phyloP scores from a whole-genome alignment of 2,329 filamentous ascomycete species.

The Cladophialophora psammophila region DNA sequence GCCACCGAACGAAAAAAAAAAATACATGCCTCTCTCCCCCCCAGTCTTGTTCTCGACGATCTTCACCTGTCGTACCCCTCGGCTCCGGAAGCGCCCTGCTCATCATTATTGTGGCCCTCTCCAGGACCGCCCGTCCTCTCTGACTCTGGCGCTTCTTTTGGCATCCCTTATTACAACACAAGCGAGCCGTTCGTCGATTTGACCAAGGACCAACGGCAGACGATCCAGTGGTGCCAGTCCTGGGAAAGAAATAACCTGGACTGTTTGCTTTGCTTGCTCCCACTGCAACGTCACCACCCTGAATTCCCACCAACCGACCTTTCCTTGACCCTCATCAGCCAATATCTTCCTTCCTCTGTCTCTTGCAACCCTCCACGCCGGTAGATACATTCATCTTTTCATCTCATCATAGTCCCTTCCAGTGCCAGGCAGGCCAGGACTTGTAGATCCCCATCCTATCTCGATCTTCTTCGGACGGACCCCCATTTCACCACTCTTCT shows the following conservation, averaged over 20 bases:
- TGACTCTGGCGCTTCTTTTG: slow-evolving; percentile 18
- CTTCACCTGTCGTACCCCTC: slow-evolving; percentile 28
- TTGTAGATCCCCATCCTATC: slow-evolving; percentile 17
- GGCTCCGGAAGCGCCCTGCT: slow-evolving; percentile 31
- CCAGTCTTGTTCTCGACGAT: slow-evolving; percentile 24
- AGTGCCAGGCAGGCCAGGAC: neutral
- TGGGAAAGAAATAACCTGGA: slow-evolving; percentile 11
- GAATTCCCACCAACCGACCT: slow-evolving; percentile 21
- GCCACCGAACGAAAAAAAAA: neutral
- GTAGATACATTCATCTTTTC: slow-evolving; percentile 21
- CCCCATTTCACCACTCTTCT: neutral
- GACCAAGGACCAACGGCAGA: slow-evolving; percentile 17
- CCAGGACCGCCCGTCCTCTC: slow-evolving; percentile 18
- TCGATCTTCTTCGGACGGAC: slow-evolving; percentile 17
- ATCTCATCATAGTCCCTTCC: slow-evolving; percentile 11
- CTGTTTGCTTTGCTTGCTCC: slow-evolving; percentile 21
- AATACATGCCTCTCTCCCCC: neutral
- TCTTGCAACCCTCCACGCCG: slow-evolving; percentile 23
- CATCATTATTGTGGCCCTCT: slow-evolving; percentile 23
- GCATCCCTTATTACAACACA: slow-evolving; percentile 19
- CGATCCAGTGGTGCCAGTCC: slow-evolving; percentile 18
- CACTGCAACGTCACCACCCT: slow-evolving; percentile 34
- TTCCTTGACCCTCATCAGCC: slow-evolving; percentile 19
- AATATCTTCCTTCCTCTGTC: slow-evolving; percentile 23
- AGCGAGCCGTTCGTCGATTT: slow-evolving; percentile 29